Percentiles rank a stretch among this genome's conserved stretches.
Conservation (phyloP, 352 stramenopile species). For the Phytophthora sp. region DNA sequence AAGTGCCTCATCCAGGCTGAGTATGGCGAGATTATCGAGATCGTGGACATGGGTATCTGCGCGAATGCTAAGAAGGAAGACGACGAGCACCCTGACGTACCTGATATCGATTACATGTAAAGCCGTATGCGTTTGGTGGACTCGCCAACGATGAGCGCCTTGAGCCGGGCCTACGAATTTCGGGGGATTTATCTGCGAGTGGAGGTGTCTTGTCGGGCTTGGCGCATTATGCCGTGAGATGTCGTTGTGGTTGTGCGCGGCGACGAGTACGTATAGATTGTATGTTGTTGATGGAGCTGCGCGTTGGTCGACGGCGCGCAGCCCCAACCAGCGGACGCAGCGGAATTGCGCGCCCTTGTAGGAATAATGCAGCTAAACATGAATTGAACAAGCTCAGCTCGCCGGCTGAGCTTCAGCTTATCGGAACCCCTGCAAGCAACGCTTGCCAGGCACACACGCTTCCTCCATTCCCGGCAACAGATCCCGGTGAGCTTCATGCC, state of each 20-base stretch:
- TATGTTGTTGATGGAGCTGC: conserved; percentile 2
- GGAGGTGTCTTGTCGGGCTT: neutral
- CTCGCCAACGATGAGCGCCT: neutral
- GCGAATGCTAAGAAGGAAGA: conserved; percentile 38
- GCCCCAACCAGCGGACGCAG: neutral
- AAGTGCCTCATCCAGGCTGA: conserved; percentile 47
- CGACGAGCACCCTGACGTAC: conserved; percentile 20
- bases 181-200: neutral
- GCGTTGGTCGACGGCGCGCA: neutral
- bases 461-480: conserved; percentile 8
- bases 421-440: too few species aligned
- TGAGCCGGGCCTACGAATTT: conserved; percentile 9
- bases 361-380: conserved; percentile 24
- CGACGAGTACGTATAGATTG: conserved; percentile 16
- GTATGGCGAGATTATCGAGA: conserved; percentile 36
- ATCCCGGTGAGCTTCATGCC: conserved; percentile 8
- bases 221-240: too few species aligned
- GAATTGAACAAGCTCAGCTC: conserved; percentile 16
- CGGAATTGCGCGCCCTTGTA: conserved; percentile 14
- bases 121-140: neutral
- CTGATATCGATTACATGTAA: conserved; percentile 25
- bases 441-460: conserved; percentile 5
- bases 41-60: conserved; percentile 54
- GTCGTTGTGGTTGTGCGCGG: neutral
- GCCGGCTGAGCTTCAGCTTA: conserved; percentile 3